Evolutionary conservation across 768 basidiomycete species (phyloP), one percentile per base, ranked within the genome.

Genomic region (Tulasnella sp.): DNA sequence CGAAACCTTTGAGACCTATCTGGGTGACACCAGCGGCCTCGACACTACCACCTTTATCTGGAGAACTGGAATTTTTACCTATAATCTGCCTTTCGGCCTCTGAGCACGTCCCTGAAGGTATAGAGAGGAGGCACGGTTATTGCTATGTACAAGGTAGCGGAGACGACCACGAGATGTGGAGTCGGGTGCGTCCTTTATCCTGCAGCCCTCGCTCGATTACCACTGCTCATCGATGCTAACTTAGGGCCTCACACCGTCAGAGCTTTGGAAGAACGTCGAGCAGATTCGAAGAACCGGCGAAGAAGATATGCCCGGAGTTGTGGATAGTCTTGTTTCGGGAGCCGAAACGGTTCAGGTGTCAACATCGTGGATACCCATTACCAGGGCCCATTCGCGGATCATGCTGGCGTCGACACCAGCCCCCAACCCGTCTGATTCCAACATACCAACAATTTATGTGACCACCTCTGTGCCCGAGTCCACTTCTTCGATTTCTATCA

Each of bases 101-200:
- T 4, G 90, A 89, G 80, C 90, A 90, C 80, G 86, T 91, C 7
- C 82, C 85, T 3, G 88, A 90, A 2, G 90, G 90, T 9, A 77
- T 88, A 0, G 91, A 92, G 78, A 86, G 92, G 29, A 88, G 91
- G 0, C 80, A 86, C n/a, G 93, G 93, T 0, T 98, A 91, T 82
- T 86, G 90, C 29, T 98, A 98, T 82, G 89, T 98, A 10, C 96
- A 97, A 83, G 97, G 97, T 0, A 94, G 93, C 0, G 97, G 96
- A 0, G 97, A 98, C 81, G 97, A 99, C 81, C 94, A 96, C 82
- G 96, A 98, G 83, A 86, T 92, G 6, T 96, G 95, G 95, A 88
- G 91, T 39, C 89, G 89, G 89, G 93, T 93, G 86, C 82, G 26
- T 11, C 15, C 37, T 20, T 40, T 26, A 55, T 42, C 73, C 11